Base-by-base conservation (phyloP, 768 basidiomycete species). In the Tricholoma flavovirens region DNA sequence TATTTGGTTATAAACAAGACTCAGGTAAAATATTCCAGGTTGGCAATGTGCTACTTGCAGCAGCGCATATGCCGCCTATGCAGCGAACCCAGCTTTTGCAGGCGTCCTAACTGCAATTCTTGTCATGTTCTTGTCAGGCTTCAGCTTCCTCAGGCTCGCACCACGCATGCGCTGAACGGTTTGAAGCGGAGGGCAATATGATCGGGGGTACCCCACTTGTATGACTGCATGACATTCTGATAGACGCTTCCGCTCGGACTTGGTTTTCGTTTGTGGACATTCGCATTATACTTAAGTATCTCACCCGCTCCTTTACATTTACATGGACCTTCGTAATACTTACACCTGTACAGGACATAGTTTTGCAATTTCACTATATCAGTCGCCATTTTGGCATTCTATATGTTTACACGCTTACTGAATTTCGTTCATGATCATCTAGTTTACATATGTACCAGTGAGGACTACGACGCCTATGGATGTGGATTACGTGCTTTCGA, bases 61-160 rank as follows among this genome's bases (percentile, higher is more conserved):
- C 29, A 71, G 76, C 36, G 75, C 75, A 4, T 65, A 71, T 59
- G 65, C 73, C 9, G 36, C 60, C 14, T 66, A 67, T 40, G 63
- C 67, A 14, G 57, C 81, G 4, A 81, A 84, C 54, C 84, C 84
- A 0, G 82, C 80, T 0, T 75, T 83, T 63, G 70, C 81, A 56
- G 79, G 80, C 54, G 59, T 87, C 50, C 36, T 81, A 12, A 75
- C 81, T 45, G 81, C 83, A 2, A 68, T 87, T 53, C 69, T 87
- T 60, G 73, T 89, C 64, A 77, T 86, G 69, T 74, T 87, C 65
- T 70, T 86, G 24, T 86, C 84, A n/a, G 87, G 87, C 26, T 79
- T 81, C 63, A 74, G 79, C 4, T 67, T 87, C 46, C 68, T 87
- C 30, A 75, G 84, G 51, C 61, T 63, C 33, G 49, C 56, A 51